Evolutionary conservation across 2,329 filamentous ascomycete species (phyloP).

Genomic region (Hypoxylon sp.): DNA sequence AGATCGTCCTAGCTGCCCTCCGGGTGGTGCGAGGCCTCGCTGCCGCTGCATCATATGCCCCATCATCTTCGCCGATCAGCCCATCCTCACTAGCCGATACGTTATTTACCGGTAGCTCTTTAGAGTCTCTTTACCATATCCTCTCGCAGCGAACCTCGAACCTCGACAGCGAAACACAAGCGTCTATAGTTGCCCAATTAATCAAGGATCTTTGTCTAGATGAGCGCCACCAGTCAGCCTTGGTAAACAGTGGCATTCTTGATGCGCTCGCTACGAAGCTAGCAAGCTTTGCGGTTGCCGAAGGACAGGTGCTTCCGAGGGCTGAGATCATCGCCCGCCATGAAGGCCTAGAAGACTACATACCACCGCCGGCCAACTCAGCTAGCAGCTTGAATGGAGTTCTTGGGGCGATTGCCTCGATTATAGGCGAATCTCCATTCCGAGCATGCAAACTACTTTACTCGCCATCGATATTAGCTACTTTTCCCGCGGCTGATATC

Average conservation of each 20-base stretch:
- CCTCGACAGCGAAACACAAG: slow-evolving; percentile 70
- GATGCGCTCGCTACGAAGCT: slow-evolving; percentile 83
- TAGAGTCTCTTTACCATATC: slow-evolving; percentile 74
- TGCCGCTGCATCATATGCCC: slow-evolving; percentile 71
- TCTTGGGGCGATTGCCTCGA: slow-evolving; percentile 80
- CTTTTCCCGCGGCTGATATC: slow-evolving; percentile 73
- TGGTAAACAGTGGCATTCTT: slow-evolving; percentile 80
- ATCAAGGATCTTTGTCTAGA: slow-evolving; percentile 74
- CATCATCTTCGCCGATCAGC: slow-evolving; percentile 63
- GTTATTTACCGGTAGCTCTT: slow-evolving; percentile 73
- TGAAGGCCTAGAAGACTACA: slow-evolving; percentile 67
- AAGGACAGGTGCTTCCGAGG: slow-evolving; percentile 76
- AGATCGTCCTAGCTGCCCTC: slow-evolving; percentile 79
- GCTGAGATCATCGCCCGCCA: slow-evolving; percentile 68
- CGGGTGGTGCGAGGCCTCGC: slow-evolving; percentile 79
- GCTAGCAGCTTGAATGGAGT: slow-evolving; percentile 74
- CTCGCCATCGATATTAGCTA: slow-evolving; percentile 76
- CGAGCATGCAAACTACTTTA: slow-evolving; percentile 79
- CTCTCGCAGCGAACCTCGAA: slow-evolving; percentile 69
- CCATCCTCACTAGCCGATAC: slow-evolving; percentile 69
- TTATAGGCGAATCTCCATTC: slow-evolving; percentile 84
- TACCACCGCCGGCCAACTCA: slow-evolving; percentile 72
- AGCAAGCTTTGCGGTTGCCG: slow-evolving; percentile 75
- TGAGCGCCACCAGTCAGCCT: slow-evolving; percentile 76
- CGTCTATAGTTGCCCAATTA: slow-evolving; percentile 69